Conservation (phyloP, 192 early-diverging fungal species). For the Rhizophagus sp. region DNA sequence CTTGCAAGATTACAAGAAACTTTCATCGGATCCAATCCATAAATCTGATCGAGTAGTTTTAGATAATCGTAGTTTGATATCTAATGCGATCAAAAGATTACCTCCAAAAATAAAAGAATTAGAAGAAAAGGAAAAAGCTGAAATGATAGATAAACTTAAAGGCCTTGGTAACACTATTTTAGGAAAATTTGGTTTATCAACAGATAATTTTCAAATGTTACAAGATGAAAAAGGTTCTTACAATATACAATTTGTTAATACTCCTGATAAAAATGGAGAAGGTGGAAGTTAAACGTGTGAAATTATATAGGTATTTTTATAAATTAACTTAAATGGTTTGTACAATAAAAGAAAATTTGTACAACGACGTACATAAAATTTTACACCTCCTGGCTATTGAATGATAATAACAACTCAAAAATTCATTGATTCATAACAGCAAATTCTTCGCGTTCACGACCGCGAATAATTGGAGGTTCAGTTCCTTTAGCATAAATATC, state of each 20-base stretch:
- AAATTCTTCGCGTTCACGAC: slow-evolving; percentile 79
- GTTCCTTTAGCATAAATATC: slow-evolving; percentile 82
- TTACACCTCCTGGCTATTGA: too few species aligned
- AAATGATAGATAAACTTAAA: slow-evolving; percentile 76
- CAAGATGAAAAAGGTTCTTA: slow-evolving; percentile 59
- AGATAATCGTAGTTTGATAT: not conserved
- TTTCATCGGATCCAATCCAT: slow-evolving; percentile 39
- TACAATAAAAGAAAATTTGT: not conserved
- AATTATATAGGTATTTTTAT: not conserved
- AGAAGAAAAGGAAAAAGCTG: slow-evolving; percentile 65
- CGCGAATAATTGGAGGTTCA: slow-evolving; percentile 73
- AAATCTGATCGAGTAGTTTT: not conserved
- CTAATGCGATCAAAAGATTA: slow-evolving; percentile 39
- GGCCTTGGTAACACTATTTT: slow-evolving; percentile 69
- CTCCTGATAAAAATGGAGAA: slow-evolving; percentile 23
- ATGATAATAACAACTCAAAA: not conserved
- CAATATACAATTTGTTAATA: slow-evolving; percentile 67
- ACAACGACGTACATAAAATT: not conserved
- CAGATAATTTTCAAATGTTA: slow-evolving; percentile 70
- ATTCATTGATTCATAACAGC: not conserved
- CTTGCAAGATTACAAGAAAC: slow-evolving; percentile 42
- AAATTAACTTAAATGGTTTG: too few species aligned
- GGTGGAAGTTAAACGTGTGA: not conserved
- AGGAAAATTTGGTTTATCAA: slow-evolving; percentile 74
- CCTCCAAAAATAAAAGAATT: slow-evolving; percentile 48